These are phyloP conservation scores for Ichthyophthirius multifiliis DNA, from an alignment of 169 alveolate genomes.

Conservation along the genomic window DNA sequence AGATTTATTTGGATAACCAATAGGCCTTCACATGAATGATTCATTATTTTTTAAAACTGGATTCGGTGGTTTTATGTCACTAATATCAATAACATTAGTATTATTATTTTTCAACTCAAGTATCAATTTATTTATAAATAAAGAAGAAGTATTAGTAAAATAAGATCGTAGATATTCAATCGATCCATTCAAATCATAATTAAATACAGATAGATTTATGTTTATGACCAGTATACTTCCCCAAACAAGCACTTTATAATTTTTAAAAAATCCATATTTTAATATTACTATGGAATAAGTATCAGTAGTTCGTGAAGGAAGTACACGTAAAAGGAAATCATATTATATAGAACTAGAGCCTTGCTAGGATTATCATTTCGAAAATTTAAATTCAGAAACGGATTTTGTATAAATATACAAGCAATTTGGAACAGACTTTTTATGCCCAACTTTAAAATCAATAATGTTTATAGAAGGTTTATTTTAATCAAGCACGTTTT, in stretches of 20 bases:
- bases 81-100: too few relatives aligned
- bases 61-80: background rate
- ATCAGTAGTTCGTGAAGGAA: background rate
- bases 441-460: too few relatives aligned
- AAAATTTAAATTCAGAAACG: background rate
- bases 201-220: constrained; percentile 6
- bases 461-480: background rate
- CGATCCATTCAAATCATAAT: background rate
- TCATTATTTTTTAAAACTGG: background rate
- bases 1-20: background rate
- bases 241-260: background rate
- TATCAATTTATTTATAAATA: too few relatives aligned
- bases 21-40: background rate
- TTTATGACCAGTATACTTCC: background rate
- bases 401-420: background rate
- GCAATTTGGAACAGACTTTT: background rate
- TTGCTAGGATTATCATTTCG: background rate
- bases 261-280: background rate
- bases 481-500: background rate
- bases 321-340: background rate
- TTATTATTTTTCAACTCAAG: too few relatives aligned
- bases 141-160: too few relatives aligned
- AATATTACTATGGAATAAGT: background rate
- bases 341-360: background rate
- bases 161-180: too few relatives aligned